Evolutionary conservation across 345 rosid species (phyloP), one percentile per base, ranked within the genome.

Genomic region (Aquilaria yunnanensis): DNA sequence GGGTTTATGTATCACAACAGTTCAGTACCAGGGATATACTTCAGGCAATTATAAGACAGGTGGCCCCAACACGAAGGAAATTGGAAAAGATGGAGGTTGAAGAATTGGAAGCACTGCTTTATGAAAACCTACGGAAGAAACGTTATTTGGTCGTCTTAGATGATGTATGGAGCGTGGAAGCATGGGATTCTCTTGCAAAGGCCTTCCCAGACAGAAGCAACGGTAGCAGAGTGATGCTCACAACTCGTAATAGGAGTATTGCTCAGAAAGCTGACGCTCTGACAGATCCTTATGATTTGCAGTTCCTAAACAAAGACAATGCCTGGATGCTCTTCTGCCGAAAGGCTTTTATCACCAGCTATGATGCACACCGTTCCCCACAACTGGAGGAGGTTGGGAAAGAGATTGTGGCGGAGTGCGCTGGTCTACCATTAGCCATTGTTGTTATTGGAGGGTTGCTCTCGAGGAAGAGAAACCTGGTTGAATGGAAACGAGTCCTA

Each of bases 401-500:
- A 6, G 63, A 70, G 56, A 70, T 74, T 14, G 74, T 70, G 9
- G 72, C 46, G 33, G 66, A 65, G 62, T 74, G 74, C 54, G 59
- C 62, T 14, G 74, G 74, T 54, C 51, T 74, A 7, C 78, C 78
- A 6, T 61, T 74, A 9, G 74, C 74, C 56, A 66, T 74, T 10
- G 53, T 74, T 62, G 74, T 74, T 7, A 48, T 69, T 12, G 74
- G 74, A 47, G 71, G 74, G 9, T 34, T 74, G 65, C 74, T 74
- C 23, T 66, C 71, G 32, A 65, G 30, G 16, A 74, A 70, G 66
- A 62, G 12, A 57, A 65, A 62, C 53, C 46, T 63, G 12, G 41
- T 57, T 10, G 76, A 72, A 53, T 67, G 76, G 72, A 62, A 67
- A 53, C 62, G 69, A 54, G 54, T 72, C 33, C 76, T 67, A 41